Percentiles rank a stretch among this genome's conserved stretches.
phyloP scores from a whole-genome alignment of 257 asterid species.

The Linderniella brevidens region DNA sequence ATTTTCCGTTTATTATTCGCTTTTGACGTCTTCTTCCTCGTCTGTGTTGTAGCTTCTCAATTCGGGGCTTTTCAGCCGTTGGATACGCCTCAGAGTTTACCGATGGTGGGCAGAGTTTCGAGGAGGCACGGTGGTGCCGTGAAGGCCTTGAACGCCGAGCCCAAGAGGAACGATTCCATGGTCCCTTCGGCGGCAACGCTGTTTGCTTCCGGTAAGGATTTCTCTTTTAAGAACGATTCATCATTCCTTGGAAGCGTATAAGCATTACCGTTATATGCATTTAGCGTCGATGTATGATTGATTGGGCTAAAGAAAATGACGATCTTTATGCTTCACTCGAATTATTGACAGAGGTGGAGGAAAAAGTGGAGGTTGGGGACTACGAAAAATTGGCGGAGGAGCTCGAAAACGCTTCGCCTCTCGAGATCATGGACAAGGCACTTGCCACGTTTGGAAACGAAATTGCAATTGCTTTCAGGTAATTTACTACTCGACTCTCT shows the following conservation, averaged over 20 bases:
- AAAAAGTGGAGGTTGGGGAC: slow-evolving; percentile 24
- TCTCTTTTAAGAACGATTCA: not conserved
- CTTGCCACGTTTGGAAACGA: slow-evolving; percentile 41
- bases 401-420: slow-evolving; percentile 46
- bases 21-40: not conserved
- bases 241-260: not conserved
- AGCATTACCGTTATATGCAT: not conserved
- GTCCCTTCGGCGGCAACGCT: slow-evolving; percentile 24
- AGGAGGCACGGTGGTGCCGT: slow-evolving; percentile 18
- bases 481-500: not conserved
- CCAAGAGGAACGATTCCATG: slow-evolving; percentile 20
- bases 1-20: too few species aligned
- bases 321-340: not conserved
- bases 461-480: slow-evolving; percentile 57
- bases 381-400: slow-evolving; percentile 26
- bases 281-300: not conserved
- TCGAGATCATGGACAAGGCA: slow-evolving; percentile 49
- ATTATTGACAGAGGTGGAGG: slow-evolving; percentile 20
- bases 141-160: slow-evolving; percentile 20
- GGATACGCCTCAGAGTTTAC: slow-evolving; percentile 21
- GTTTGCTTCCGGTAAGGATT: slow-evolving; percentile 18
- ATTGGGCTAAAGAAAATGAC: not conserved
- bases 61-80: slow-evolving; percentile 31
- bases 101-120: slow-evolving; percentile 16
- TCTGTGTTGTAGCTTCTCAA: slow-evolving; percentile 10